Conservation (phyloP, 257 asterid genomes). For the Orobanche coerulescens region DNA sequence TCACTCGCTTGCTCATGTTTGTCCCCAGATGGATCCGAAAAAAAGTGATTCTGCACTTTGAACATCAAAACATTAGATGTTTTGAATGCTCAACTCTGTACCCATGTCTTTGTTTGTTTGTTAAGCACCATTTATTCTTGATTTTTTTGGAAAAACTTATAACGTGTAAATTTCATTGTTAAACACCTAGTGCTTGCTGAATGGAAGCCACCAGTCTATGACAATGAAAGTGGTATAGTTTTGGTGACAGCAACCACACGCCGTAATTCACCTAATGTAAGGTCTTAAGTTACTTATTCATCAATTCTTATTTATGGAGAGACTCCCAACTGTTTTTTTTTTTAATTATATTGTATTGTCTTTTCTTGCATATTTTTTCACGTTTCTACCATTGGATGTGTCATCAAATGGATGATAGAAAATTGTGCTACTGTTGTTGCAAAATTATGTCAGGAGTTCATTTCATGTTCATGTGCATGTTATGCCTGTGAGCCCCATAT, state of each 20-base stretch:
- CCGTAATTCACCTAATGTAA: slow-evolving; percentile 92
- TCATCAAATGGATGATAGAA: neutral
- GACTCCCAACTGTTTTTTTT: neutral
- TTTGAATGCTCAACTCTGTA: slow-evolving; percentile 7
- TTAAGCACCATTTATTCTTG: neutral
- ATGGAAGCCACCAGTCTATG: slow-evolving; percentile 90
- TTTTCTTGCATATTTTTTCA: neutral
- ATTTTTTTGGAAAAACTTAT: neutral
- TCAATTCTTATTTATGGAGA: neutral
- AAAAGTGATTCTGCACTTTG: neutral
- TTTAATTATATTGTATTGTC: neutral
- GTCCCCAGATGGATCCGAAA: neutral
- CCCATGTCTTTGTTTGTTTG: neutral
- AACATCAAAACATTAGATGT: neutral
- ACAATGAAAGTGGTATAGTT: slow-evolving; percentile 58
- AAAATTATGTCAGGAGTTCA: neutral
- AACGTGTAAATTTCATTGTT: slow-evolving; percentile 16
- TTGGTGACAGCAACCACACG: slow-evolving; percentile 93
- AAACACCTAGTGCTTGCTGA: slow-evolving; percentile 54
- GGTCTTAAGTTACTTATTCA: slow-evolving; percentile 18
- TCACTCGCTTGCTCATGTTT: neutral
- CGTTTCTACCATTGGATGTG: neutral
- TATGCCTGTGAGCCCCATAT: neutral
- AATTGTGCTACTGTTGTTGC: neutral
- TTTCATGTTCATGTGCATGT: neutral